Base-by-base conservation (phyloP, 2,329 filamentous ascomycete genomes). In the Fusarium haematococcum region DNA sequence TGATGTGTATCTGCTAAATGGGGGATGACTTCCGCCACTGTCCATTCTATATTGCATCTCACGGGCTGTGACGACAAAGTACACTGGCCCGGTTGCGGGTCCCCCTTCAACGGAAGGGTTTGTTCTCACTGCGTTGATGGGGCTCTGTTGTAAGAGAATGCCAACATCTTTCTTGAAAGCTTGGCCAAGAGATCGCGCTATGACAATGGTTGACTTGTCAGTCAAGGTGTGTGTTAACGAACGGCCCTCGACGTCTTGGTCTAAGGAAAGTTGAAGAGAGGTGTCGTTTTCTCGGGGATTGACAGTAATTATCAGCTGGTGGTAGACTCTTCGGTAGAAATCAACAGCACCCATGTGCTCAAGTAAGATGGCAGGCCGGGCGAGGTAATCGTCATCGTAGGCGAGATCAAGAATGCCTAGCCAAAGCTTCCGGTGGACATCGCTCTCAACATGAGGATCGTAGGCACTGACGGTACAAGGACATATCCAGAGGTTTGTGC, bases 321-420 rank as follows among this genome's bases (percentile, higher is more conserved):
- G 69, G 14, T 74, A 69, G 2, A 75, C 65, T 11, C 76, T 65
- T 27, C 76, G 75, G 27, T 77, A 76, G 18, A 75, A 52, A 18
- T 75, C 58, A 18, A 62, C 50, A 10, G 50, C 35, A 0, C 69
- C 73, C 63, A 78, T 70, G 16, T 74, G 39, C 32, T 78, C 71
- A 18, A 78, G 71, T 2, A 78, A 5, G 2, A 78, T 64, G 7
- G 75, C 75, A 32, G 77, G 76, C 1, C 76, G 68, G 11, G 39
- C 32, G n/a, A 78, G 63, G 35, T 78, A 69, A 33, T 78, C 76
- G 3, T 73, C 48, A 6, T 78, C 75, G 11, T 70, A 59, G 6
- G 69, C 75, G 11, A 78, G 63, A 50, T 78, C 71, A 23, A 77
- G 52, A 35, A 78, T 72, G 11, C 76, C 76, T 4, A 78, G 61